Conservation (phyloP, 805 yeast genomes). For the Candida berthetii region DNA sequence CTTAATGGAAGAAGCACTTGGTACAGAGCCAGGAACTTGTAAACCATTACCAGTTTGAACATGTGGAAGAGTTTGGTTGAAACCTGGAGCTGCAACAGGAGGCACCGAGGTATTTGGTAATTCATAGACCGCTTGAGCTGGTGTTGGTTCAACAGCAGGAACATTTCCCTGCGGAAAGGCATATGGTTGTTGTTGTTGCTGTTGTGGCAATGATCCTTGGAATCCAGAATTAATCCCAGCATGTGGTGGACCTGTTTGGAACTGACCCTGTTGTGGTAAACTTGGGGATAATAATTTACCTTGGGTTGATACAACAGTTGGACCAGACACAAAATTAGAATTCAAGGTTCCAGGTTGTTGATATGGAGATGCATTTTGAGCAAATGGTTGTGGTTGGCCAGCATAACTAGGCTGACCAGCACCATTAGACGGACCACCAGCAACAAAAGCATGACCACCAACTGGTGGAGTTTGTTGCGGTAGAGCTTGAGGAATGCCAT, state of each 20-base stretch:
- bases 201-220: not conserved
- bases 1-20: not conserved
- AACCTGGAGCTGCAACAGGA: constrained; percentile 2
- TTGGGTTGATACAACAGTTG: not conserved
- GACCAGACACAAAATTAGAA: not conserved
- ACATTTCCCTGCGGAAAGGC: not conserved
- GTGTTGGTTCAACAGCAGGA: not conserved
- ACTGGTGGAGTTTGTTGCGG: not conserved
- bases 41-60: not conserved
- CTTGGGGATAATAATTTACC: not conserved
- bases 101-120: not conserved
- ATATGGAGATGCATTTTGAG: constrained; percentile 6
- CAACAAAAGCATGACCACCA: not conserved
- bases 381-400: constrained; percentile 5
- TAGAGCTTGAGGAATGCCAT: not conserved
- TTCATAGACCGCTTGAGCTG: not conserved
- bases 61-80: constrained; percentile 6
- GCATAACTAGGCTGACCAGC: not conserved
- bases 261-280: not conserved
- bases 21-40: not conserved
- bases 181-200: not conserved
- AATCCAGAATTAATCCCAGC: not conserved
- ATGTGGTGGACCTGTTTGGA: not conserved
- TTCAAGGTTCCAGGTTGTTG: not conserved
- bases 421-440: not conserved